Evolutionary conservation across 345 rosid species (phyloP).

Genomic region (Adansonia digitata): DNA sequence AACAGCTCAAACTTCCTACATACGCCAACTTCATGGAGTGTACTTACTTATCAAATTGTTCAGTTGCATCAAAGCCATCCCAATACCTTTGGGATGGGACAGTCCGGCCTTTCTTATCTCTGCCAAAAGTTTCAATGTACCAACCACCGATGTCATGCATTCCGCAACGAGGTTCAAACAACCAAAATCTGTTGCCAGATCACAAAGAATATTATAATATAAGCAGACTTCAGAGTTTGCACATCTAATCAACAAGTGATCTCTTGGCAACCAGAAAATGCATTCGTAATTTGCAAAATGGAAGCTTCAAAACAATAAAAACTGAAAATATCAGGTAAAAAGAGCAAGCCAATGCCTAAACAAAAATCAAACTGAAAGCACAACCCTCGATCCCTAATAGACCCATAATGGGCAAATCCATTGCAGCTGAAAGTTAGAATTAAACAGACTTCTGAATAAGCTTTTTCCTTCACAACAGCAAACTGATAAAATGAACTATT

Average conservation of each 20-base stretch:
- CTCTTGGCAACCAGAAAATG: background rate
- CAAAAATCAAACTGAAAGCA: background rate
- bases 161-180: constrained; percentile 90
- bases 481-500: background rate
- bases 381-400: background rate
- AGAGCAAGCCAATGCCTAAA: background rate
- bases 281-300: background rate
- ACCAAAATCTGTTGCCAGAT: constrained; percentile 69
- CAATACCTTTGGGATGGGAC: constrained; percentile 66
- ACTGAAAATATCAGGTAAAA: background rate
- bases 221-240: background rate
- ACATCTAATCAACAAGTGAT: background rate
- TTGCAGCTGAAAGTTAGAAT: background rate
- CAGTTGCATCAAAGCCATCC: constrained; percentile 59
- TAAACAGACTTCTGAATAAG: background rate
- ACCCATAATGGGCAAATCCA: background rate
- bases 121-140: constrained; percentile 90
- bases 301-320: background rate
- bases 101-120: constrained; percentile 64
- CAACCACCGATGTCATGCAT: constrained; percentile 93
- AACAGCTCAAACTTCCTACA: constrained; percentile 1
- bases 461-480: background rate
- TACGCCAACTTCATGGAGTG: background rate
- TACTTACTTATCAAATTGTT: constrained; percentile 64
- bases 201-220: background rate